Conservation (phyloP, 2,329 filamentous ascomycete species). For the Metarhizium rileyi region DNA sequence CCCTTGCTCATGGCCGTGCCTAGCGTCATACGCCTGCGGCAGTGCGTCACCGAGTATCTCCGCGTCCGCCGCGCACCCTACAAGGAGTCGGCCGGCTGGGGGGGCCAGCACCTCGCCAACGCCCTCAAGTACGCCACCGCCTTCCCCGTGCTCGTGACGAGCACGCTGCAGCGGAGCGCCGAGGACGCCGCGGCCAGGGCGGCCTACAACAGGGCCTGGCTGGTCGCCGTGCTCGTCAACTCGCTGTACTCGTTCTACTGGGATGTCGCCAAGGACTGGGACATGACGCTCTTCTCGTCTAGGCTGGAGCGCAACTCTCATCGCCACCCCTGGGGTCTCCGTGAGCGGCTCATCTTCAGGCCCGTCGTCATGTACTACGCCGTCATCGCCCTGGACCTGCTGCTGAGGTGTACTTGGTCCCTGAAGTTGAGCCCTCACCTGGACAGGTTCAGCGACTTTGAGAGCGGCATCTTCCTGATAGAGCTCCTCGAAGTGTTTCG, state of each 20-base stretch:
- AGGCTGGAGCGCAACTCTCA: constrained; percentile 45
- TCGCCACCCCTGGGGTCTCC: constrained; percentile 67
- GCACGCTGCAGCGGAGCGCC: constrained; percentile 59
- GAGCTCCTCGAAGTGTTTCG: constrained; percentile 80
- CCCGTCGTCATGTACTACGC: constrained; percentile 69
- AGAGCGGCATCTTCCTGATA: constrained; percentile 80
- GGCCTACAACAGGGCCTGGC: constrained; percentile 49
- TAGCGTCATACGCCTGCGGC: constrained; percentile 75
- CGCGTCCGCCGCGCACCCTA: constrained; percentile 54
- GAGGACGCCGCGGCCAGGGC: constrained; percentile 31
- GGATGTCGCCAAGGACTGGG: constrained; percentile 96
- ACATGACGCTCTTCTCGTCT: constrained; percentile 69
- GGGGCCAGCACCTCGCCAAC: constrained; percentile 84
- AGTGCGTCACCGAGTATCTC: constrained; percentile 82
- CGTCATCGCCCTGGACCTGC: constrained; percentile 68
- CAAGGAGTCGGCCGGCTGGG: constrained; percentile 56
- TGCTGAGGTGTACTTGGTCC: constrained; percentile 83
- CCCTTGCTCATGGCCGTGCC: constrained; percentile 78
- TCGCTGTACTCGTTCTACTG: constrained; percentile 97
- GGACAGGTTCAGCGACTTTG: constrained; percentile 75
- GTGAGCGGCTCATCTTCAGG: constrained; percentile 64
- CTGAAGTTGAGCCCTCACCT: constrained; percentile 77
- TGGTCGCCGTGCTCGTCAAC: constrained; percentile 68
- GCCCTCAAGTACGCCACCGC: constrained; percentile 90
- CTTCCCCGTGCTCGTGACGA: constrained; percentile 81